Evolutionary conservation across 2,329 filamentous ascomycete species (phyloP), one percentile per base, ranked within the genome.

Genomic region (Myriosclerotinia curreyana): DNA sequence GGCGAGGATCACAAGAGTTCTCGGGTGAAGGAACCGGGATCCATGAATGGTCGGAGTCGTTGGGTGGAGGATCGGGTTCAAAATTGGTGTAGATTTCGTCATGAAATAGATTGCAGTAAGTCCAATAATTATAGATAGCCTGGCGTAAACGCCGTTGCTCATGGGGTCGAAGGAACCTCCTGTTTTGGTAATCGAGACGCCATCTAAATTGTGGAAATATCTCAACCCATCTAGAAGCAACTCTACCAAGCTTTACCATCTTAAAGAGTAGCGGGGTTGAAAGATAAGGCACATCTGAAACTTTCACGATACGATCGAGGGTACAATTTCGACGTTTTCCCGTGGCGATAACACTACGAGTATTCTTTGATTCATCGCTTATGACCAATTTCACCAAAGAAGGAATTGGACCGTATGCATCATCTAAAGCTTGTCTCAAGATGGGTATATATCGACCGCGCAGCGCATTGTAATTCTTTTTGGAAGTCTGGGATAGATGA

Each of bases 51-150:
- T 48, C 44, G 25, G 11, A 3, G 7, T 20, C 17, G 7, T 20
- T 20, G 5, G 40, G 46, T 42, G 42, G 54, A 34, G 25, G 28
- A 34, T 44, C 40, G 1, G 72, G 70, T 5, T 69, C 69, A 56
- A 70, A 72, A 53, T 70, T 66, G 5, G 68, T 70, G 65, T 70
- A 74, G n/a, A 66, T 65, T 22, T 70, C 67, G n/a, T 72, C 71
- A 49, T 74, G 71, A 50, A 74, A 74, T 28, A 74, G 69, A 12
- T 61, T 69, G 11, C 70, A 69, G 42, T 75, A 75, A 20, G 69
- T 73, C 73, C 73, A 75, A 51, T 71, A 70, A 31, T 70, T 69
- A 60, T 75, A 75, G 36, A 75, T 67, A 5, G 73, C 73, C 60
- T 62, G 44, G 15, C 72, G 67, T 22, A 75, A 60, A 15, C 72